phyloP scores from a whole-genome alignment of 1,139 yeast species.

The Blastobotrys capitulatus region DNA sequence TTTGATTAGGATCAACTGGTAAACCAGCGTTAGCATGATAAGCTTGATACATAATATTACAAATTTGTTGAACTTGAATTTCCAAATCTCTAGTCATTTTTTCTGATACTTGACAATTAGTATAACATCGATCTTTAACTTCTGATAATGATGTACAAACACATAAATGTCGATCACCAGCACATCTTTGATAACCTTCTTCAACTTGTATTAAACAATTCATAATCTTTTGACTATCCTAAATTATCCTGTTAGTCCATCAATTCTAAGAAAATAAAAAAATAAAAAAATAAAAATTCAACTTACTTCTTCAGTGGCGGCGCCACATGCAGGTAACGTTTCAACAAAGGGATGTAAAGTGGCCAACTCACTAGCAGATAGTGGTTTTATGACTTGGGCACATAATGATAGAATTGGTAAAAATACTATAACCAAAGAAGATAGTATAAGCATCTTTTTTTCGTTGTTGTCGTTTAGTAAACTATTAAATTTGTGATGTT shows the following conservation, averaged over 20 bases:
- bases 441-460: too few species aligned
- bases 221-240: neutral
- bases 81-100: neutral
- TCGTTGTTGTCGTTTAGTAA: too few species aligned
- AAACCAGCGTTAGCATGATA: neutral
- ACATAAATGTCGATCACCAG: constrained; percentile 10
- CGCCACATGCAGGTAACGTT: constrained; percentile 9
- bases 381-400: too few species aligned
- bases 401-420: too few species aligned
- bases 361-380: neutral
- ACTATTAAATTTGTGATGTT: too few species aligned
- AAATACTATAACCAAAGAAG: too few species aligned
- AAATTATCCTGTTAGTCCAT: neutral
- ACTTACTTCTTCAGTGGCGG: neutral
- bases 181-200: constrained; percentile 11
- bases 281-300: neutral
- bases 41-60: constrained; percentile 1
- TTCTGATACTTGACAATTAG: constrained; percentile 1
- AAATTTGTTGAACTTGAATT: neutral
- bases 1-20: neutral
- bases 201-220: constrained; percentile 11
- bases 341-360: constrained; percentile 6
- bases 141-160: constrained; percentile 10
- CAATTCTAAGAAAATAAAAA: neutral
- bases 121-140: constrained; percentile 9